These are phyloP conservation scores for Acarospora socialis DNA, from an alignment of 2,329 filamentous ascomycete genomes.

Conservation along the genomic window DNA sequence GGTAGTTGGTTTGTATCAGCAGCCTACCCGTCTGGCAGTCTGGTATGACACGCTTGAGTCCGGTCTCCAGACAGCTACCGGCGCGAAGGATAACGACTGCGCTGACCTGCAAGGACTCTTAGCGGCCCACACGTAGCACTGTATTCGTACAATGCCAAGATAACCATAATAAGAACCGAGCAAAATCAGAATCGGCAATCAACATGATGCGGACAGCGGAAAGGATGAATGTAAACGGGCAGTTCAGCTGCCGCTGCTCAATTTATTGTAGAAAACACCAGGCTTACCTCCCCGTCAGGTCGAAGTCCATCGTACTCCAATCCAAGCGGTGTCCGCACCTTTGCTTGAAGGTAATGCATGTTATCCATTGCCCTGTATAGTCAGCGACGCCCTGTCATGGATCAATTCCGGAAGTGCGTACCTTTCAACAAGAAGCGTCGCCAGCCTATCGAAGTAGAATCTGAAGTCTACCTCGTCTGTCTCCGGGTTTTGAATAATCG, in stretches of 20 bases:
- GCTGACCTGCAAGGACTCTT: no score
- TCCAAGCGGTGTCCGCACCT: constrained; percentile 57
- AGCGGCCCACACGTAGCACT: neutral
- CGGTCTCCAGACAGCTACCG: constrained; percentile 76
- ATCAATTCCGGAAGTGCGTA: constrained; percentile 17
- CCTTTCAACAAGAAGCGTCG: constrained; percentile 68
- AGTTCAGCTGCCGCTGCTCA: no score
- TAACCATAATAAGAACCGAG: no score
- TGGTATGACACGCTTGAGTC: constrained; percentile 76
- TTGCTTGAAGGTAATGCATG: constrained; percentile 49
- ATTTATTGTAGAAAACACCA: no score
- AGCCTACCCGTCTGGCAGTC: constrained; percentile 82
- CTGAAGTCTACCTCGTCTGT: constrained; percentile 82
- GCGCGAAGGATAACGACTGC: constrained; percentile 82
- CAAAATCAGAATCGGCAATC: no score
- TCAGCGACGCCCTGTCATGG: constrained; percentile 5
- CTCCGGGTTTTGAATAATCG: constrained; percentile 68
- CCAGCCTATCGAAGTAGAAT: constrained; percentile 89
- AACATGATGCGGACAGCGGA: no score
- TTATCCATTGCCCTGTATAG: constrained; percentile 56
- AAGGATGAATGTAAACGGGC: no score
- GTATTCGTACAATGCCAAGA: neutral
- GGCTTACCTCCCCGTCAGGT: constrained; percentile 53
- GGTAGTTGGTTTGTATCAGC: constrained; percentile 76
- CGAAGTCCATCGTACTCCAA: constrained; percentile 57